Percentiles rank a stretch among this genome's conserved stretches.
Conservation (phyloP, 352 stramenopile genomes). For the Aphanomyces cochlioides region DNA sequence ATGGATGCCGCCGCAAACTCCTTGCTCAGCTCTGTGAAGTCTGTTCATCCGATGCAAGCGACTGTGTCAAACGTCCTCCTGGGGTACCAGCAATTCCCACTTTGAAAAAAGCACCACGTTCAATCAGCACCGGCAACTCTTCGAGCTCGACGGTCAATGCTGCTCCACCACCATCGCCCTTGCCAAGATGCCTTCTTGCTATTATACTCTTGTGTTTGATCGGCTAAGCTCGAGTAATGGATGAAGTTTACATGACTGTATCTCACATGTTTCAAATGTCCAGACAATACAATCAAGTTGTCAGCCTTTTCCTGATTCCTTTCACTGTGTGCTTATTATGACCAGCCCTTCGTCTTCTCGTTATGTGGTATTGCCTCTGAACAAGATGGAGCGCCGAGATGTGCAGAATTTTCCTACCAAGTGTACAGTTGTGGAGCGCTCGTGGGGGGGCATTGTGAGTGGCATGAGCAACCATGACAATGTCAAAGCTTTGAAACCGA, state of each 20-base stretch:
- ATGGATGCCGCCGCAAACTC: slow-evolving; percentile 23
- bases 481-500: too few relatives aligned
- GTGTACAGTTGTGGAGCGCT: too few relatives aligned
- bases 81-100: slow-evolving; percentile 1
- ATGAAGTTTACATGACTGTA: neutral
- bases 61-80: slow-evolving; percentile 32
- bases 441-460: too few relatives aligned
- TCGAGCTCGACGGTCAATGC: neutral
- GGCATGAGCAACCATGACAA: too few relatives aligned
- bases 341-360: too few relatives aligned
- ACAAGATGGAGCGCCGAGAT: too few relatives aligned
- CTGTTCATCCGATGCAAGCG: slow-evolving; percentile 37
- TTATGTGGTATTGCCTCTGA: too few relatives aligned
- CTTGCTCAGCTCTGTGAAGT: slow-evolving; percentile 13
- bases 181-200: neutral
- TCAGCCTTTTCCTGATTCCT: neutral
- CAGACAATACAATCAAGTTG: neutral
- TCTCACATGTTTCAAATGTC: neutral
- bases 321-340: neutral
- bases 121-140: neutral
- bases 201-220: neutral
- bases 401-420: too few relatives aligned
- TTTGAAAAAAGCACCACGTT: neutral
- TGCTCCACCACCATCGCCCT: neutral
- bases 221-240: neutral